Evolutionary conservation across 108 stramenopile species (phyloP).

Genomic region (Stephanodiscus triporus): DNA sequence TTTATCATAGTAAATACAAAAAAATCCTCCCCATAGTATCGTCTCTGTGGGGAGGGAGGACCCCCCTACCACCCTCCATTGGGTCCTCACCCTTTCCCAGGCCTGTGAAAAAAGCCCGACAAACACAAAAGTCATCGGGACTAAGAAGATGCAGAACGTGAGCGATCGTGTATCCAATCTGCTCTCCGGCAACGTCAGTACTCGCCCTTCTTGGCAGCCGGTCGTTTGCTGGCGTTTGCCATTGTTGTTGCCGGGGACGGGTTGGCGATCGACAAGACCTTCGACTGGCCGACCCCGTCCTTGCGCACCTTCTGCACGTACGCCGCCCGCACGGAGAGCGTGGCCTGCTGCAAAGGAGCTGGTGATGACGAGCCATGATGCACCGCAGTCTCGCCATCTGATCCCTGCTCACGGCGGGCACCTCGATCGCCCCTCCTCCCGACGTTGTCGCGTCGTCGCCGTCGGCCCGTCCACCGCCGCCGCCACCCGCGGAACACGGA

Average conservation of each 20-base stretch:
- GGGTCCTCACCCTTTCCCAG: no score
- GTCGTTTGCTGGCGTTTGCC: neutral
- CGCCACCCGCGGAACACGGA: conserved; percentile 18
- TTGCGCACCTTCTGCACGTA: conserved; percentile 50
- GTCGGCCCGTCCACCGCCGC: conserved; percentile 14
- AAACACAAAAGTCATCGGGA: no score
- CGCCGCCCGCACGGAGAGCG: conserved; percentile 75
- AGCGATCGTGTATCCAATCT: conserved; percentile 26
- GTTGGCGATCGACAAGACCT: neutral
- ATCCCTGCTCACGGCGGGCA: conserved; percentile 48
- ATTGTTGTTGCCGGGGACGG: neutral
- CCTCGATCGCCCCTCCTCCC: neutral
- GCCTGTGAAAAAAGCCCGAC: no score
- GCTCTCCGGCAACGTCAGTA: conserved; percentile 9
- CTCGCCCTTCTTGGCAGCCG: neutral
- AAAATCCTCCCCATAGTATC: no score
- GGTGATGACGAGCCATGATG: conserved; percentile 75
- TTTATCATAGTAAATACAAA: no score
- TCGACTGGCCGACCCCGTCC: neutral
- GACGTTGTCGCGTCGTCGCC: conserved; percentile 6
- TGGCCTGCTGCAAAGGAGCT: conserved; percentile 76
- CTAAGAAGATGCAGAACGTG: conserved; percentile 33
- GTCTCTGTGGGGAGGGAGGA: no score
- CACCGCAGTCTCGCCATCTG: conserved; percentile 60
- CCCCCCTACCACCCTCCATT: no score